phyloP scores from a whole-genome alignment of 2,329 filamentous ascomycete genomes.

The Sarocladium oryzae region DNA sequence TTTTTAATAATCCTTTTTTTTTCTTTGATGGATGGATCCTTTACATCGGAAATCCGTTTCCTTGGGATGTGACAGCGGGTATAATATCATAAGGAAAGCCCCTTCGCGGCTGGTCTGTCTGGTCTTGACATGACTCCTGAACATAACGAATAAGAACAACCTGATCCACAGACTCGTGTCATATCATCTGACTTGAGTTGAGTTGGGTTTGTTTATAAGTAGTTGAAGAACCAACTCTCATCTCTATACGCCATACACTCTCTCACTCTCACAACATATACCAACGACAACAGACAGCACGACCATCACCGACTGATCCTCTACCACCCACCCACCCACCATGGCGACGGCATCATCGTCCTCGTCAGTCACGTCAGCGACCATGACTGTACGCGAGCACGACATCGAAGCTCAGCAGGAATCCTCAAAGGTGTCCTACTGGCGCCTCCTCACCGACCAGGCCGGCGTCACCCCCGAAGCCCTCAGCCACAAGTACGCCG shows the following conservation, averaged over 20 bases:
- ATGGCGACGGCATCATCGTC: slow-evolving; percentile 10
- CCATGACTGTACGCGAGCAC: slow-evolving; percentile 22
- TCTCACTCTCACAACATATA: too few relatives aligned
- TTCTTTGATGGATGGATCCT: too few relatives aligned
- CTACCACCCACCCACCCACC: neutral
- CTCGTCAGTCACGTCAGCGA: slow-evolving; percentile 21
- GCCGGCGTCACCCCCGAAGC: slow-evolving; percentile 51
- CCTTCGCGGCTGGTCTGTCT: neutral
- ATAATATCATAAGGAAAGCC: neutral
- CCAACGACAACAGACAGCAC: too few relatives aligned
- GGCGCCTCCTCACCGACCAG: slow-evolving; percentile 49
- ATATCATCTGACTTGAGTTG: too few relatives aligned
- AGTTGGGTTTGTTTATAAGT: too few relatives aligned
- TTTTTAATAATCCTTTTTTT: neutral
- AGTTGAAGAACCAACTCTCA: too few relatives aligned
- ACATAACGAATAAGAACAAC: neutral
- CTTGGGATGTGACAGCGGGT: neutral
- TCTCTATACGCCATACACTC: too few relatives aligned
- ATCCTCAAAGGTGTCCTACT: slow-evolving; percentile 34
- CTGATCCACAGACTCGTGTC: neutral
- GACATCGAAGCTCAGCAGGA: slow-evolving; percentile 36
- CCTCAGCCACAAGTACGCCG: slow-evolving; percentile 48
- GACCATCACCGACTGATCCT: too few relatives aligned
- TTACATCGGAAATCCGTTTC: neutral
- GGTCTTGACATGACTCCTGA: neutral